Base-by-base conservation (phyloP, 495 filamentous ascomycete genomes). In the Aspergillus baeticus region DNA sequence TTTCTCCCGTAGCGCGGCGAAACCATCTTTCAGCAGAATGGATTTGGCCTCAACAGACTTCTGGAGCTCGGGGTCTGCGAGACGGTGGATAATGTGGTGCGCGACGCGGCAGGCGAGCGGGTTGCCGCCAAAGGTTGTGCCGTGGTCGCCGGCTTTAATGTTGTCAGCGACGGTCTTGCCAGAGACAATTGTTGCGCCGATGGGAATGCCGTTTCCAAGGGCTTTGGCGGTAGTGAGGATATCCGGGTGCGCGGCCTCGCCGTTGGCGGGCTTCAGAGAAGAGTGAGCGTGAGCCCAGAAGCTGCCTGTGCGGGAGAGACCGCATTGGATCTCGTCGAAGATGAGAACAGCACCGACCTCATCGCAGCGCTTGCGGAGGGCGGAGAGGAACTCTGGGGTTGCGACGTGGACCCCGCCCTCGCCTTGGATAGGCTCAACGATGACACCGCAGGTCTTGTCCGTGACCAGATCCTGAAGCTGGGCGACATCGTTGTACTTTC, bases 291-390 rank as follows among this genome's bases (percentile, higher is more conserved):
- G 94, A 0, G 94, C 95, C 94, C 94, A 98, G 63, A 98, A 77
- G 22, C 75, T 72, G 22, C 94, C 94, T 0, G 95, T 97, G 22
- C 94, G 85, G 18, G 85, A 85, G 6, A 98, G 78, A 31, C 94
- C 94, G 66, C 90, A 96, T 74, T 98, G 91, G 61, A 98, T 98
- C 78, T 98, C 94, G 59, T 98, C 94, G 73, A 90, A 96, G 63
- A 96, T 87, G 51, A 98, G 75, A 10, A 97, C 81, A 0, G 94
- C 95, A 35, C 89, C 90, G 26, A 96, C 90, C 65, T 90, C 88
- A 45, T 86, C 84, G 70, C 93, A 98, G 48, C 91, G 82, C 59
- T 80, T 81, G 52, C 87, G 87, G 10, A 98, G 79, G 0, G 90
- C 86, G 10, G 78, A 54, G 7, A 98, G 78, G 70, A 98, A 98